A percentile compares a stretch with the other conserved stretches of the same genome.
Evolutionary conservation across 441 rosid genomes (phyloP).

Genomic region (Adansonia gregorii): DNA sequence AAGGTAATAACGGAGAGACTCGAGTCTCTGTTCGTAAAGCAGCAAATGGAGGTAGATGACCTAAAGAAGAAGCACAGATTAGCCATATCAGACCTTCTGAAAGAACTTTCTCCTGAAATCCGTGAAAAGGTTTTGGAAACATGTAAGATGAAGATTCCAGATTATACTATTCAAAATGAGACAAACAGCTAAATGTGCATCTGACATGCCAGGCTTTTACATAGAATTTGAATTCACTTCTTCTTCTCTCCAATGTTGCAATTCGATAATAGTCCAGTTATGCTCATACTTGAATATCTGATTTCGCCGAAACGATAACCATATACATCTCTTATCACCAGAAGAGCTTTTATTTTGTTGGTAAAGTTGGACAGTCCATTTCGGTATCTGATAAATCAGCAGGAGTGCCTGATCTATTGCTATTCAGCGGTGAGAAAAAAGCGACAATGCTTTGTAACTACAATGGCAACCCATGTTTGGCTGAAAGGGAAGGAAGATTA

Average conservation of each 20-base stretch:
- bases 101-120: conserved; percentile 56
- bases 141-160: conserved; percentile 47
- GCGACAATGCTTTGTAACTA: neutral
- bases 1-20: conserved; percentile 52
- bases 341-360: neutral
- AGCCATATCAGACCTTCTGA: conserved; percentile 54
- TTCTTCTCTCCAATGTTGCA: neutral
- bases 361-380: neutral
- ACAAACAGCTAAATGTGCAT: conserved; percentile 17
- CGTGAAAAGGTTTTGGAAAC: conserved; percentile 47
- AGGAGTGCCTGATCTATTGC: neutral
- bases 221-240: neutral
- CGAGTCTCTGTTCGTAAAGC: conserved; percentile 57
- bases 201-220: neutral
- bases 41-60: conserved; percentile 70
- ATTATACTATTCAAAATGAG: conserved; percentile 16
- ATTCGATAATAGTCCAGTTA: neutral
- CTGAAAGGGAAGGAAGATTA: neutral
- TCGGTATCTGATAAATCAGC: conserved; percentile 11
- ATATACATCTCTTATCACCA: neutral
- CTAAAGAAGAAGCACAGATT: conserved; percentile 59
- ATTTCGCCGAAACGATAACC: too few species aligned
- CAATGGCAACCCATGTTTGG: neutral
- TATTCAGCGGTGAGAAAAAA: neutral
- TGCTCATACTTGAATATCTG: neutral